Evolutionary conservation across 2,329 filamentous ascomycete genomes (phyloP), one percentile per base, ranked within the genome.

Genomic region (Trichocomaceae sp.): DNA sequence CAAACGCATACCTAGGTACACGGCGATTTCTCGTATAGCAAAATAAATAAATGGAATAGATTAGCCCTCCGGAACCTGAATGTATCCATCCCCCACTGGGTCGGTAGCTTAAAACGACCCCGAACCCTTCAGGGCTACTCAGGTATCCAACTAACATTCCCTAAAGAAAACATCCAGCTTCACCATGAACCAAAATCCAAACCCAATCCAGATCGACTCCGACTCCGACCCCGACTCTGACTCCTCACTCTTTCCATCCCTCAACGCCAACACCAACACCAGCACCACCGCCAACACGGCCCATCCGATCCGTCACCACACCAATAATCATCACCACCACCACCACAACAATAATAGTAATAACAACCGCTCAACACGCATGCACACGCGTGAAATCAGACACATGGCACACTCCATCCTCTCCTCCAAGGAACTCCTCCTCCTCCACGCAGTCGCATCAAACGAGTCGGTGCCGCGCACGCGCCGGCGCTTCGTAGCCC

Each of bases 351-450:
- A 6, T 26, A 50, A 22, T 29, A 17, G 15, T 33, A 23, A 9
- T n/a, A 64, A 49, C 33, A 49, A 13, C 10, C 58, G 62, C 39
- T 42, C 39, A 6, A 45, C 42, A n/a, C 49, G 49, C 37, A 51
- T 33, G 26, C 49, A 51, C 37, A 33, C 19, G 5, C 65, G 68
- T 33, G 70, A 72, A 47, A 67, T 69, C 41, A 64, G 69, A 31
- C 67, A 72, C 41, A 69, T 69, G 3, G 67, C 70, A 1, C 63
- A 73, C 13, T 66, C 64, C n/a, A 65, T 74, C 8, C 57, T 74
- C 5, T 63, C 63, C 45, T 69, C 74, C 54, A 60, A 63, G n/a
- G 72, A 75, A 54, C 50, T 75, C 3, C 59, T 75, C 2, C 68
- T 71, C 8, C 65, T 70, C 3, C 72, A 75, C 56, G 71, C 72